Evolutionary conservation across 345 rosid species (phyloP), one percentile per base, ranked within the genome.

Genomic region (Populus simonii): DNA sequence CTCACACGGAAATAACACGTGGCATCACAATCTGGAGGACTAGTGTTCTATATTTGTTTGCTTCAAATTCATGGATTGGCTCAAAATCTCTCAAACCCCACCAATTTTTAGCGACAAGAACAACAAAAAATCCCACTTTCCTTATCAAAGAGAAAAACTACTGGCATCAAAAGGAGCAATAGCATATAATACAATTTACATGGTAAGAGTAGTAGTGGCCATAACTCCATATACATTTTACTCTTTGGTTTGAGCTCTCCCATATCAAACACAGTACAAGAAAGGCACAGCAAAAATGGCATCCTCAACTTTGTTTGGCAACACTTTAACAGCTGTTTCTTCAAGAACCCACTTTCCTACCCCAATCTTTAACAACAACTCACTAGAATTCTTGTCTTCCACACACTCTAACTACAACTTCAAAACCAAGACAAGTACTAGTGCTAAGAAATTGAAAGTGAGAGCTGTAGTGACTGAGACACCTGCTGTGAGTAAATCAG

Each of bases 251-350:
- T 27, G 15, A 55, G 3, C 49, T 18, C 8, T 53, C 41, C 25
- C 45, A 53, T 22, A 18, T 43, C 22, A 15, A 20, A 73, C 27
- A 31, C 66, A 68, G 13, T 6, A 12, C 35, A 51, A 38, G n/a
- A 65, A 62, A 9, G 67, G 59, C 35, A 7, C 6, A 57, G 0
- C 23, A 76, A 84, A 79, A 69, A 92, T 93, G 97, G 90, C 73
- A 18, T 78, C 92, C 81, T 84, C 94, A 38, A 62, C 94, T 85
- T 73, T 86, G 77, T 82, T 89, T 73, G 85, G 84, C 81, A 87
- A 81, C 36, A 90, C 88, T 25, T 84, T 91, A 38, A 81, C 91
- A 25, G 74, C 89, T 13, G 72, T 84, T 76, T 85, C 88, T 81
- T 74, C 95, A 7, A 88, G 78, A 72, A 85, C 84, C 89, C 92